phyloP scores from a whole-genome alignment of 768 basidiomycete species.

The Termitomyces sp. region DNA sequence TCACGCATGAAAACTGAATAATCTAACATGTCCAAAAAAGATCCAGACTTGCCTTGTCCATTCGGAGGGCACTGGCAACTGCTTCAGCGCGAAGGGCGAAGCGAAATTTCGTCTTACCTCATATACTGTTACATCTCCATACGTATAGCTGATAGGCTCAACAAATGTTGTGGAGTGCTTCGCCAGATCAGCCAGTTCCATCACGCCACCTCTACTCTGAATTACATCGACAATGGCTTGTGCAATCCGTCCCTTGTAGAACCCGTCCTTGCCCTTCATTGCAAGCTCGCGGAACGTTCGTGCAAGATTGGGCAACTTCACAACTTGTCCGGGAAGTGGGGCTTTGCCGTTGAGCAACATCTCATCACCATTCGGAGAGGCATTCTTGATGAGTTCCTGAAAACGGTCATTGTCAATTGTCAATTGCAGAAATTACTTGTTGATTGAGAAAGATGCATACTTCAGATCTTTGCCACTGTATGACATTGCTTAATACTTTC shows the following conservation, averaged over 20 bases:
- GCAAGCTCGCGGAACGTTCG: conserved; percentile 78
- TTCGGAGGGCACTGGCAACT: conserved; percentile 79
- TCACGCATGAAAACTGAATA: not conserved
- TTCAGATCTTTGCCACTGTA: conserved; percentile 56
- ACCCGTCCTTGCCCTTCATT: conserved; percentile 82
- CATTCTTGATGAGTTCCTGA: conserved; percentile 64
- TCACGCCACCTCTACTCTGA: conserved; percentile 81
- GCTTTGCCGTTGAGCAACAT: conserved; percentile 84
- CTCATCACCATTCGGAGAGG: conserved; percentile 80
- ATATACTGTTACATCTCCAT: conserved; percentile 81
- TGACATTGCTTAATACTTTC: not conserved
- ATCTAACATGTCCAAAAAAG: not conserved
- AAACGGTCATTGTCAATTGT: not conserved
- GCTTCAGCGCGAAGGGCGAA: not conserved
- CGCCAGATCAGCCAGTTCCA: conserved; percentile 93
- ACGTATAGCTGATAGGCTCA: conserved; percentile 89
- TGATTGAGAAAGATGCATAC: conserved; percentile 18
- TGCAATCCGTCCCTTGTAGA: conserved; percentile 89
- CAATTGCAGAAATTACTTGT: not conserved
- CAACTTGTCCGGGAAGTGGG: conserved; percentile 80
- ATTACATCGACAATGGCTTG: conserved; percentile 85
- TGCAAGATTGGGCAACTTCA: conserved; percentile 77
- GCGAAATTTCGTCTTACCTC: conserved; percentile 50
- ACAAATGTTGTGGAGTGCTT: conserved; percentile 73
- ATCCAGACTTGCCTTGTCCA: conserved; percentile 65